A percentile compares a stretch with the other conserved stretches of the same genome.
These are phyloP conservation scores for Naumovozyma castellii DNA, from an alignment of 805 yeast species.

Conservation along the genomic window DNA sequence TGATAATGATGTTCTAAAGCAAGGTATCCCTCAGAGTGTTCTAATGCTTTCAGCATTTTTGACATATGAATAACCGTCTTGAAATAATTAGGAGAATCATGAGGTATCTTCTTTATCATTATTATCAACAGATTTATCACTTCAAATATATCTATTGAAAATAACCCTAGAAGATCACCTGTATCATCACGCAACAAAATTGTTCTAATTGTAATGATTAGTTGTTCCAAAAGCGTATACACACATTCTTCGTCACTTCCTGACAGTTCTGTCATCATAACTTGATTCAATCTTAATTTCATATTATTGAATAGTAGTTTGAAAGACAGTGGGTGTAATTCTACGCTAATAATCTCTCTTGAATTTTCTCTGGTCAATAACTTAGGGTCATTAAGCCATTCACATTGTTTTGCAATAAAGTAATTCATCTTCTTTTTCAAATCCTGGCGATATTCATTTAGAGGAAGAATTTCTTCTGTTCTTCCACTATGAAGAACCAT, in stretches of 20 bases:
- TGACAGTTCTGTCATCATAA: slow-evolving; percentile 12
- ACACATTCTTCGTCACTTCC: slow-evolving; percentile 15
- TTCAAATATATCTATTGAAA: slow-evolving; percentile 26
- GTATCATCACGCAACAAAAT: slow-evolving; percentile 26
- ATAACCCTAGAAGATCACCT: slow-evolving; percentile 15
- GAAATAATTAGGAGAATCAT: slow-evolving; percentile 11
- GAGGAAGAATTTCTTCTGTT: slow-evolving; percentile 4
- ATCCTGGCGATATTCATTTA: slow-evolving; percentile 19
- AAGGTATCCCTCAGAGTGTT: slow-evolving; percentile 15
- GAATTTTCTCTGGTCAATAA: slow-evolving; percentile 55
- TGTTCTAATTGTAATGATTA: slow-evolving; percentile 35
- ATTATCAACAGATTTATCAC: slow-evolving; percentile 24
- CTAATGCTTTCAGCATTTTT: slow-evolving; percentile 19
- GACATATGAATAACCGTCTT: slow-evolving; percentile 23
- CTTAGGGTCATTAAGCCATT: slow-evolving; percentile 37
- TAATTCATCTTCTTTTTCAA: slow-evolving; percentile 32
- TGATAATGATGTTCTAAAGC: slow-evolving; percentile 35
- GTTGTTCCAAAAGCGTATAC: slow-evolving; percentile 37
- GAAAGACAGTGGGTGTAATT: slow-evolving; percentile 48
- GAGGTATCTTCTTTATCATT: slow-evolving; percentile 13
- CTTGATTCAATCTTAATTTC: slow-evolving; percentile 27
- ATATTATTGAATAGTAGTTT: slow-evolving; percentile 38
- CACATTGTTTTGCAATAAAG: slow-evolving; percentile 41
- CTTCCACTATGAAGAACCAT: slow-evolving; percentile 26
- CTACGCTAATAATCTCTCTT: slow-evolving; percentile 56